Base-by-base conservation (phyloP, 192 early-diverging fungal species). In the Umbelopsis sp. region DNA sequence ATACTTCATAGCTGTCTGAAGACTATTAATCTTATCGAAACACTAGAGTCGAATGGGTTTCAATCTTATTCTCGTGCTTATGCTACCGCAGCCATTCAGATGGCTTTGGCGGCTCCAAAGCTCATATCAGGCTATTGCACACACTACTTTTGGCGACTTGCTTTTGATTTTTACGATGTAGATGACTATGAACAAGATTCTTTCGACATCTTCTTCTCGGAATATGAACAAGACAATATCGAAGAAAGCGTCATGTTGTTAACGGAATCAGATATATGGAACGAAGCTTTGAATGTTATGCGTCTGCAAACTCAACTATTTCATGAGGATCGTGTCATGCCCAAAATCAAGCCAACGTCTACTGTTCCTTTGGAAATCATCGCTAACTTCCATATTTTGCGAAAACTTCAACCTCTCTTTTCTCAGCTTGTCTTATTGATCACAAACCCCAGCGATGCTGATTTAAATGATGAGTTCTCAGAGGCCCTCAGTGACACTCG, bases 51-150 rank as follows among this genome's bases (percentile, higher is more conserved):
- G 26, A 70, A 76, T 21, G 49, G 45, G 4, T 32, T 71, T 41
- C 68, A 69, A 53, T 62, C 67, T 12, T 70, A 52, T 21, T 71
- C 71, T 14, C 74, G 79, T 24, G 69, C 69, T 10, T 80, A 80
- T 65, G 79, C 79, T 5, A 80, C 70, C 21, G 79, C 74, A n/a
- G 72, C 79, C 38, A 65, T 80, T 6, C 74, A 80, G 43, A 50
- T 75, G 71, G 70, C 71, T 24, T 36, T 74, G 0, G 41, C 71
- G 34, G 41, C 76, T 21, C 71, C 79, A 21, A 54, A 44, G 9
- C 47, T 31, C 43, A 16, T 80, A 0, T 50, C 74, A 20, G 29
- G 52, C n/a, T 21, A 25, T 4, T 34, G 72, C 22, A 54, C 74
- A 16, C 59, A 49, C 8, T 74, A 80, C 45, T 76, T 80, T 25